phyloP scores from a whole-genome alignment of 371 early-diverging fungal species.

The Actinomucor elegans region DNA sequence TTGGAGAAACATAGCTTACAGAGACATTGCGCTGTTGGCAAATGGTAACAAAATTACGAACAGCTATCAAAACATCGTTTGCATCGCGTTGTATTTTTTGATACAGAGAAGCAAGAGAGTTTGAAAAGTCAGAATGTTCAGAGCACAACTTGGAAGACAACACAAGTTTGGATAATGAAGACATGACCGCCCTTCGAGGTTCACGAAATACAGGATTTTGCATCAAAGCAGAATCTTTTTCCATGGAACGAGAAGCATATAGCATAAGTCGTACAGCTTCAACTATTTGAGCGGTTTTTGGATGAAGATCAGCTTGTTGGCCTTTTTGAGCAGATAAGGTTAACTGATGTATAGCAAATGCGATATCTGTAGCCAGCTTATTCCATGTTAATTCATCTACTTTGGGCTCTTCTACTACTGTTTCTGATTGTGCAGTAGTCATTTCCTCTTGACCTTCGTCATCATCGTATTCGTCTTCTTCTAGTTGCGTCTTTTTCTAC shows the following conservation, averaged over 20 bases:
- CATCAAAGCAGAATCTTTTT: conserved; percentile 57
- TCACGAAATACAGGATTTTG: conserved; percentile 58
- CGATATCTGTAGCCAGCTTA: conserved; percentile 56
- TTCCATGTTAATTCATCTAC: conserved; percentile 18
- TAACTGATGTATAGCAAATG: conserved; percentile 64
- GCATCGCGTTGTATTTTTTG: conserved; percentile 37
- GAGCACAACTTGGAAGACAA: conserved; percentile 81
- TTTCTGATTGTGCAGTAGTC: too few relatives aligned
- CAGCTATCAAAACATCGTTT: conserved; percentile 68
- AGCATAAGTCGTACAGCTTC: conserved; percentile 81
- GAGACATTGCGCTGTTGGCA: conserved; percentile 70
- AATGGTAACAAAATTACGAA: conserved; percentile 72
- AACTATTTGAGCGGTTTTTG: conserved; percentile 51
- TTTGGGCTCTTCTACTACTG: background rate
- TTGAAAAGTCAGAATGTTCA: conserved; percentile 59
- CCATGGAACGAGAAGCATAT: conserved; percentile 71
- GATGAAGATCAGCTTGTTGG: conserved; percentile 12
- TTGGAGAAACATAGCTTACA: conserved; percentile 47
- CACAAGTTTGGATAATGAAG: conserved; percentile 77
- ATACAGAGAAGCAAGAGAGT: background rate
- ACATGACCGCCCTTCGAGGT: conserved; percentile 71
- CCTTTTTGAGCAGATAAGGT: conserved; percentile 57
- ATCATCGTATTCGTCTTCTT: background rate
- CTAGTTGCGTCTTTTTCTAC: conserved; percentile 7
- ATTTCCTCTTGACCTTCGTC: conserved; percentile 3